A percentile compares a stretch with the other conserved stretches of the same genome.
These are phyloP conservation scores for Thalassiosira livingstoniorum DNA, from an alignment of 352 stramenopile species.

Conservation along the genomic window DNA sequence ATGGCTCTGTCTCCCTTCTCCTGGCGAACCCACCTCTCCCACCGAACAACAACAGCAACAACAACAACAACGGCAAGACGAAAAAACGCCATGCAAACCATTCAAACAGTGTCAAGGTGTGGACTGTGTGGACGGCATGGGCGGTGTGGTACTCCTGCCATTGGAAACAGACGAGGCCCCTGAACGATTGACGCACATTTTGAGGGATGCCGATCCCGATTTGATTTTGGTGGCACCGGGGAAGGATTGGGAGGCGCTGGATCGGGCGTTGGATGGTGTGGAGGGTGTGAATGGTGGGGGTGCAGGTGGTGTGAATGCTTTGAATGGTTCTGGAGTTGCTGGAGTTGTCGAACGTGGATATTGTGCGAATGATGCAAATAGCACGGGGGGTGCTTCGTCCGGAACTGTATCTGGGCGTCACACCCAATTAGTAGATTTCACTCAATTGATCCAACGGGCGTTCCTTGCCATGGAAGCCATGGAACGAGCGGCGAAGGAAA, in stretches of 20 bases:
- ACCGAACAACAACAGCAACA: no score
- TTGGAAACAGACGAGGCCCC: slow-evolving; percentile 75
- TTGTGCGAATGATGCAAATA: no score
- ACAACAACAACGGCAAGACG: slow-evolving; percentile 11
- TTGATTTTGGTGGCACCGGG: slow-evolving; percentile 62
- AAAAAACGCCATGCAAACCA: background rate
- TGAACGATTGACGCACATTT: slow-evolving; percentile 66
- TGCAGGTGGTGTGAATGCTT: no score
- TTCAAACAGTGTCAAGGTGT: slow-evolving; percentile 1
- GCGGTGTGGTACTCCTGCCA: slow-evolving; percentile 65
- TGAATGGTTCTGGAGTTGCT: no score
- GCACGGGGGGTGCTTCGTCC: no score
- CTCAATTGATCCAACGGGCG: slow-evolving; percentile 30
- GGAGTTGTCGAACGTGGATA: no score
- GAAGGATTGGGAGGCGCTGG: slow-evolving; percentile 27
- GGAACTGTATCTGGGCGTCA: no score
- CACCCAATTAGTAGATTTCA: slow-evolving; percentile 40
- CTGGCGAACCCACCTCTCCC: no score
- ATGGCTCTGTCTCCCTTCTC: no score
- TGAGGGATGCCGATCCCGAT: slow-evolving; percentile 65
- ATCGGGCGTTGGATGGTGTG: slow-evolving; percentile 3
- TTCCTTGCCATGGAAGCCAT: background rate
- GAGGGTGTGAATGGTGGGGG: no score
- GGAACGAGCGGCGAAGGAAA: background rate
- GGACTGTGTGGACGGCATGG: no score